Evolutionary conservation across 495 filamentous ascomycete species (phyloP), one percentile per base, ranked within the genome.

Genomic region (Trichocladium uniseriatum): DNA sequence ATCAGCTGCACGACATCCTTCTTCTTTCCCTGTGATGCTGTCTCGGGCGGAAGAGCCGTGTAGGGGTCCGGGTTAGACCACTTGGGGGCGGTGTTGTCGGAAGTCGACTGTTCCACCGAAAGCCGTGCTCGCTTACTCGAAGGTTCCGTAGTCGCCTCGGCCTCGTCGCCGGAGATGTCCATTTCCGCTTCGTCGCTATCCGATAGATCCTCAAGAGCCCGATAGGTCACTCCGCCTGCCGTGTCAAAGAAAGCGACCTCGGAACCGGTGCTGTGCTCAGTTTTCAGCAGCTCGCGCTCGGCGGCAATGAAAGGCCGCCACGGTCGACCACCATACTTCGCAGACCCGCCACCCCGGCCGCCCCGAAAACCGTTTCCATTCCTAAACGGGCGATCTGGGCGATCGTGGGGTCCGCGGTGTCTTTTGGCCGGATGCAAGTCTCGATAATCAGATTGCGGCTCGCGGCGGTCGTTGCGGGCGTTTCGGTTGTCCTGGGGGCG

Each of bases 1-100:
- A 95, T 95, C 44, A 92, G 60, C 54, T 90, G 82, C 21, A 95
- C 85, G 24, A 94, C 80, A 50, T 94, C 87, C 53, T 84, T 81
- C 62, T 81, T 84, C 58, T 87, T 88, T 15, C 70, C 70, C 32
- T 76, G 72, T 35, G 52, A 35, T 60, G 73, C 54, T 76, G 52
- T 79, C 56, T 85, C 82, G 6, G 87, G 86, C 6, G 89, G 89
- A 7, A 92, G 69, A 3, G 73, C 82, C 3, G 86, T 92, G 66
- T 95, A 96, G 0, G 88, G 87, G 65, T 96, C 89, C 4, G 89
- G 88, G 56, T 96, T 96, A 1, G 87, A 94, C 89, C 89, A 96
- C 63, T 82, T 85, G 0, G 88, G 88, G 3, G 64, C 48, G 52
- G 58, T 65, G 52, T 72, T 55, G 38, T 72, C 73, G 21, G 73